These are phyloP conservation scores for Anacardium occidentale DNA, from an alignment of 345 rosid genomes.

Conservation along the genomic window DNA sequence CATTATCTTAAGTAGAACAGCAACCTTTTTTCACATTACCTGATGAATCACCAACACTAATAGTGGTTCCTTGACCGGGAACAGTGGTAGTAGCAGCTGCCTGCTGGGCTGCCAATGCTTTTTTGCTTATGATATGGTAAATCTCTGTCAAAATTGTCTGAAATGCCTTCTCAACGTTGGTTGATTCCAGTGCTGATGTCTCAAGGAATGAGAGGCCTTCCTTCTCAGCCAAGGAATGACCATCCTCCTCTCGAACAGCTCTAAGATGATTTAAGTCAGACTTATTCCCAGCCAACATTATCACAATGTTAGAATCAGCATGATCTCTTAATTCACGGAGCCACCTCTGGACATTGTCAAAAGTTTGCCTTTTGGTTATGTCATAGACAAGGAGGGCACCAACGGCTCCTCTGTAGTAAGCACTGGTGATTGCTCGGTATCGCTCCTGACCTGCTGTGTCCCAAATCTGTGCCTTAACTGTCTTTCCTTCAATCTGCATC, in stretches of 20 bases:
- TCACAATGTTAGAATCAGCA: conserved; percentile 76
- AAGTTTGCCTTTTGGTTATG: conserved; percentile 76
- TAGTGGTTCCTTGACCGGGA: conserved; percentile 65
- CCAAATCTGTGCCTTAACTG: conserved; percentile 85
- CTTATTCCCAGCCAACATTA: conserved; percentile 82
- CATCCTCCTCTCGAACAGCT: conserved; percentile 59
- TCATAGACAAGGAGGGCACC: conserved; percentile 82
- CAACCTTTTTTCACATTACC: conserved; percentile 49
- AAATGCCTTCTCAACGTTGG: conserved; percentile 67
- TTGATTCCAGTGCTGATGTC: conserved; percentile 71
- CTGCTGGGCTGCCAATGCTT: conserved; percentile 68
- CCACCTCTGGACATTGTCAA: conserved; percentile 68
- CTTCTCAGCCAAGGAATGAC: conserved; percentile 52
- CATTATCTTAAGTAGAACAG: conserved; percentile 49
- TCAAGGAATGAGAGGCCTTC: conserved; percentile 75
- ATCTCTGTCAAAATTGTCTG: conserved; percentile 63
- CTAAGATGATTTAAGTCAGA: conserved; percentile 68
- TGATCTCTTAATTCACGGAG: conserved; percentile 71
- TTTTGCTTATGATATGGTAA: conserved; percentile 67
- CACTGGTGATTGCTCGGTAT: conserved; percentile 68
- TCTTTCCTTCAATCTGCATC: conserved; percentile 72
- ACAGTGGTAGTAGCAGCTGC: conserved; percentile 45
- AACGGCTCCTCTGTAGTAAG: conserved; percentile 78
- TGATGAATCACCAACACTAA: conserved; percentile 55
- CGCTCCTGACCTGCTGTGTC: conserved; percentile 85